Evolutionary conservation across 768 basidiomycete genomes (phyloP), one percentile per base, ranked within the genome.

Genomic region (Rhodotorula kratochvilovae): DNA sequence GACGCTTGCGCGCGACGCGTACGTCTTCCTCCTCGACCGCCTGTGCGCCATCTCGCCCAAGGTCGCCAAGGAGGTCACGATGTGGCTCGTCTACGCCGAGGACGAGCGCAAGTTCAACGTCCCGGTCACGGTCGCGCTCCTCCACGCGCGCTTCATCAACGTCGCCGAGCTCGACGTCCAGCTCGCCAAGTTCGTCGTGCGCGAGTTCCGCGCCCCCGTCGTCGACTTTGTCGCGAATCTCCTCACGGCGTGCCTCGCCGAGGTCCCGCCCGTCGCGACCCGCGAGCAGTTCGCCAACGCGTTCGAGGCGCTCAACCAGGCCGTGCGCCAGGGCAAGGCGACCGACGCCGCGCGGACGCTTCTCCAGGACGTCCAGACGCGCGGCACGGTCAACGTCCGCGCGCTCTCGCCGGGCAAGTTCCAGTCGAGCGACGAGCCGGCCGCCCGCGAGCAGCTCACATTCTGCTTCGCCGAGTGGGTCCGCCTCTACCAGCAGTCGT

Each of bases 71-170:
- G 96, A 99, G 81, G 96, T 95, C 12, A 90, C 93, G 61, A 90
- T 90, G 3, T 99, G 96, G 96, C 83, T 99, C 59, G 82, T 97
- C 56, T 96, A 92, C 79, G 91, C 96, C 7, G 94, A 98, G 79
- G 96, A 99, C 79, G 91, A 94, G 91, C 91, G 96, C 77, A 99
- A 99, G 82, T 90, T 90, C 82, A 97, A 97, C 78, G 88, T 98
- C 19, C 87, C 92, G 19, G 95, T 96, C 74, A 96, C 93, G 0
- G 87, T 91, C 39, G 90, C 91, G 3, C 85, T 99, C 48, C 83
- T 98, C 64, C 87, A 89, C 55, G 90, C 90, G 64, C 88, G 90
- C 61, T 85, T 98, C 33, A 85, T 99, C 79, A 87, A 85, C 73
- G 83, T 87, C 43, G 82, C 83, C 25, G 86, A 92, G 48, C 88